Conservation (phyloP, 352 stramenopile species). For the Saprolegnia diclina region DNA sequence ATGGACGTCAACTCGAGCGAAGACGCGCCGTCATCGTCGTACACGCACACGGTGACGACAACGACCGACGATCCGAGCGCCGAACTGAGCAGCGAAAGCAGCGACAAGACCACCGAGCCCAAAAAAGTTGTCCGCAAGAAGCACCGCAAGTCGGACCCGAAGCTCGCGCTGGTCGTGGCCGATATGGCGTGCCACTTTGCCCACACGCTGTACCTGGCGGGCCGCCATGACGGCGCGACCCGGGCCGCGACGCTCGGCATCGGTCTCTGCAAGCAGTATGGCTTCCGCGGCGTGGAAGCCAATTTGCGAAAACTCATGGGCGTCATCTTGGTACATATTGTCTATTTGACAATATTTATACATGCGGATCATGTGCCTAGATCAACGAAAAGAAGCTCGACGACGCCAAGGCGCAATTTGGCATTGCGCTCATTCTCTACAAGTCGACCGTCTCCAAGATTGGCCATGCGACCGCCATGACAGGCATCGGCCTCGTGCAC, state of each 20-base stretch:
- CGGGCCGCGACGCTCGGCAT: conserved; percentile 66
- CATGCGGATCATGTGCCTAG: background rate
- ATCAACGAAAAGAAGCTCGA: conserved; percentile 81
- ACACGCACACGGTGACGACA: conserved; percentile 17
- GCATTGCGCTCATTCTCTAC: conserved; percentile 66
- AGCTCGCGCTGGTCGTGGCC: conserved; percentile 2
- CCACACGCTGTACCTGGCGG: conserved; percentile 65
- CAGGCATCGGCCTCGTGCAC: conserved; percentile 75
- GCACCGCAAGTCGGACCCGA: conserved; percentile 13
- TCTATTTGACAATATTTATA: background rate
- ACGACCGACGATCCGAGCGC: conserved; percentile 2
- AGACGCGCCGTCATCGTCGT: background rate
- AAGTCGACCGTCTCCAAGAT: conserved; percentile 69
- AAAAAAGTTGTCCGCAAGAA: conserved; percentile 5
- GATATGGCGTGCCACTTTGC: conserved; percentile 71
- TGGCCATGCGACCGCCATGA: conserved; percentile 64
- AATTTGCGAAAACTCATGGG: conserved; percentile 77
- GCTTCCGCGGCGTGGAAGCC: conserved; percentile 55
- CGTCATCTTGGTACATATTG: conserved; percentile 38
- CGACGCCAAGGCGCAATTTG: conserved; percentile 74
- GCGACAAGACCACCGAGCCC: conserved; percentile 42
- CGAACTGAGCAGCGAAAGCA: conserved; percentile 40
- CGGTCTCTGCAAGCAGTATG: conserved; percentile 70
- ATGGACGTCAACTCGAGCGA: background rate
- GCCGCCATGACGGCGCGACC: conserved; percentile 62